Evolutionary conservation across 2,329 filamentous ascomycete genomes (phyloP).

Genomic region (Colletotrichum sp.): DNA sequence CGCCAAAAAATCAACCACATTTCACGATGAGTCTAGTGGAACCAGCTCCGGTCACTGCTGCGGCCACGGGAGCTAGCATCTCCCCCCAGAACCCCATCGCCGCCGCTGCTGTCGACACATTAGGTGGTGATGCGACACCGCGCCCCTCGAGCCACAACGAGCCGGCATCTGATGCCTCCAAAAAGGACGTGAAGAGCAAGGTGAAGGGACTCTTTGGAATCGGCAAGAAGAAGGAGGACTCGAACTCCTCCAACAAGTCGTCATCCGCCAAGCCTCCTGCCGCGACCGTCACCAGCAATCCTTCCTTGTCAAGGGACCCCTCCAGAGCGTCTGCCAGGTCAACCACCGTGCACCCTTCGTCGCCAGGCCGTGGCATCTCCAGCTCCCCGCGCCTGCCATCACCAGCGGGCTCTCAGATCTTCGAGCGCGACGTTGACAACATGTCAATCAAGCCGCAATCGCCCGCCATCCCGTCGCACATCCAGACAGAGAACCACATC

Average conservation of each 20-base stretch:
- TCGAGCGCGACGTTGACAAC: slow-evolving; percentile 94
- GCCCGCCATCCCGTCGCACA: slow-evolving; percentile 89
- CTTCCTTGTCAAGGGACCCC: slow-evolving; percentile 29
- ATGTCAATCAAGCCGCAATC: slow-evolving; percentile 73
- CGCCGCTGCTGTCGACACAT: slow-evolving; percentile 29
- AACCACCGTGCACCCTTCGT: slow-evolving; percentile 58
- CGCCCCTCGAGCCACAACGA: slow-evolving; percentile 33
- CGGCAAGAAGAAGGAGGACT: slow-evolving; percentile 65
- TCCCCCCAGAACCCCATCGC: slow-evolving; percentile 30
- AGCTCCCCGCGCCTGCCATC: slow-evolving; percentile 79
- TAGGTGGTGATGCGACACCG: slow-evolving; percentile 37
- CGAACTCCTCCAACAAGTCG: slow-evolving; percentile 35
- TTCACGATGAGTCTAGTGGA: slow-evolving; percentile 32
- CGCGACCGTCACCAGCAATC: slow-evolving; percentile 32
- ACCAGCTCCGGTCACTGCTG: slow-evolving; percentile 27
- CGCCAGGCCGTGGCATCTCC: slow-evolving; percentile 70
- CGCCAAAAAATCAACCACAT: background rate
- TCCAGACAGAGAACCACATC: slow-evolving; percentile 93
- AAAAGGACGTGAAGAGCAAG: slow-evolving; percentile 58
- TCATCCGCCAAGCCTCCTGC: slow-evolving; percentile 12
- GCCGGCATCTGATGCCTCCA: slow-evolving; percentile 40
- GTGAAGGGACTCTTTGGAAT: slow-evolving; percentile 66
- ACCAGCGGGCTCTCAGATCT: slow-evolving; percentile 81
- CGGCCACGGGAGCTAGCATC: slow-evolving; percentile 24
- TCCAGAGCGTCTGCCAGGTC: slow-evolving; percentile 41